Evolutionary conservation across 1,139 yeast genomes (phyloP), one percentile per base, ranked within the genome.

Genomic region (Hyphopichia buzzinii): DNA sequence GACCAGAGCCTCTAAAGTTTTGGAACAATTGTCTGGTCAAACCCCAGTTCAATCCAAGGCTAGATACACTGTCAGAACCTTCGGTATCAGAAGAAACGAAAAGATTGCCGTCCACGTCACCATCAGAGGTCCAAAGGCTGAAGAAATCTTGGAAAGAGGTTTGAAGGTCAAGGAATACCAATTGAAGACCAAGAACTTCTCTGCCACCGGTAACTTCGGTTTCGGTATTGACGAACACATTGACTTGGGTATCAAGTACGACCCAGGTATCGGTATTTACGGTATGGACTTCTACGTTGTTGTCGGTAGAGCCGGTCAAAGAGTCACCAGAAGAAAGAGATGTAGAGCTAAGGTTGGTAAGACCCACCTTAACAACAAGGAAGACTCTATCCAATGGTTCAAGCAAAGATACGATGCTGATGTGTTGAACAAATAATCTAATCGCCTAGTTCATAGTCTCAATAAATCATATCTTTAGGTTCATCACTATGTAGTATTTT

Each of bases 261-360:
- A 94, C 76, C 99, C 99, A 74, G 81, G 87, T 70, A 94, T 92
- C 67, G 98, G 98, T 74, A 92, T 92, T 73, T 94, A 92, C 92
- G 98, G 99, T 83, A 92, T 92, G 99, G 98, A 92, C 78, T 92
- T 92, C 85, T 94, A 89, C 92, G 92, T 92, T 68, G 97, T 90
- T 68, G 79, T 92, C 81, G 97, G 97, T 72, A 90, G 99, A 80
- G 95, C 97, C 67, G 99, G 99, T 79, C 85, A 81, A 81, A 89
- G 98, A 81, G 86, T 92, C 57, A 81, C 97, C 67, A 92, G 97
- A 82, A 92, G 98, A 84, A 92, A 92, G 95, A 87, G 96, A 81
- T 79, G 87, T 68, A 79, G 83, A 72, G 77, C 90, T 62, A 78
- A 76, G 59, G 77, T 92, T 59, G 99, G 99, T 77, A 83, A 84